phyloP scores from a whole-genome alignment of 2,329 filamentous ascomycete genomes.

The Seiridium unicorne region DNA sequence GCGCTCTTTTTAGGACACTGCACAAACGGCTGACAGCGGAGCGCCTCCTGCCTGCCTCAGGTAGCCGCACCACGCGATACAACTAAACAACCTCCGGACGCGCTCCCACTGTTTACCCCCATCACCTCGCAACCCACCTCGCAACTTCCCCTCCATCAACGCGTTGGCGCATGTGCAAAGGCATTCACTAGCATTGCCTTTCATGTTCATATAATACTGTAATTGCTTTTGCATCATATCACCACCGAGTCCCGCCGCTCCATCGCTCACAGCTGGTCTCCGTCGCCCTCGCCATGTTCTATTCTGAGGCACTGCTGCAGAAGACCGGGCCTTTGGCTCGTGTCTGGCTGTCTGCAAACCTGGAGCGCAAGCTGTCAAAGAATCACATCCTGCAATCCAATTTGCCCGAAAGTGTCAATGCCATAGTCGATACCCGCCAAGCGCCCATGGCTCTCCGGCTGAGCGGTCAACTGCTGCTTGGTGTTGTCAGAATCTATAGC shows the following conservation, averaged over 20 bases:
- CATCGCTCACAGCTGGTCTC: constrained; percentile 14
- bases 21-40: background rate
- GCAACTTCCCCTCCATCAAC: constrained; percentile 1
- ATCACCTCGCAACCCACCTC: background rate
- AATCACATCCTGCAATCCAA: constrained; percentile 93
- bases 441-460: constrained; percentile 93
- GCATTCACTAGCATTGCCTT: constrained; percentile 8
- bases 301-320: constrained; percentile 90
- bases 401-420: constrained; percentile 89
- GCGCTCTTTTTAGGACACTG: background rate
- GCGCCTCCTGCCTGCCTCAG: background rate
- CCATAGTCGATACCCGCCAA: constrained; percentile 89
- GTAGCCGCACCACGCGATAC: constrained; percentile 2
- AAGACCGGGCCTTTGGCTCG: constrained; percentile 96
- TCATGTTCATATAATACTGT: constrained; percentile 7
- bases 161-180: background rate
- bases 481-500: constrained; percentile 96
- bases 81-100: constrained; percentile 1
- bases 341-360: constrained; percentile 96
- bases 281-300: constrained; percentile 73
- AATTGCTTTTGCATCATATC: background rate
- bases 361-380: constrained; percentile 98
- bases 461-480: constrained; percentile 89
- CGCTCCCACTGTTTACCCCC: constrained; percentile 9
- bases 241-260: constrained; percentile 2